phyloP scores from a whole-genome alignment of 2,329 filamentous ascomycete species.

The Paramyrothecium sp. region DNA sequence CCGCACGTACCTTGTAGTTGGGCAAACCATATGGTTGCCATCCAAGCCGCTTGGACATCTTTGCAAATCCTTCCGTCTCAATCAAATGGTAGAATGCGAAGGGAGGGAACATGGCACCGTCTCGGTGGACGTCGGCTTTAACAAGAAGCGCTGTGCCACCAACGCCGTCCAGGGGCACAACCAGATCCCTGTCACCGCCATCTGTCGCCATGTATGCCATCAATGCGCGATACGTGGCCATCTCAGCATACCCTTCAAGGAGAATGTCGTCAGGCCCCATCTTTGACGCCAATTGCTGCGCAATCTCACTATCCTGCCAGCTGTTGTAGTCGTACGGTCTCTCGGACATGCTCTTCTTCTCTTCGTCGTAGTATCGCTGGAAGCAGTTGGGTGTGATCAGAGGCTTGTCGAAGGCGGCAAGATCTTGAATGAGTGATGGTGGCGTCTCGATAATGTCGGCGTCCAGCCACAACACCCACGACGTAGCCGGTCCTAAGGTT shows the following conservation, averaged over 20 bases:
- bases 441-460: slow-evolving; percentile 90
- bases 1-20: slow-evolving; percentile 81
- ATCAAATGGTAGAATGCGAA: slow-evolving; percentile 97
- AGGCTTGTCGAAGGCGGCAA: slow-evolving; percentile 83
- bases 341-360: slow-evolving; percentile 68
- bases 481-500: slow-evolving; percentile 83
- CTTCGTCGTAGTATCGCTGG: slow-evolving; percentile 74
- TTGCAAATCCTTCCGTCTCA: slow-evolving; percentile 96
- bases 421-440: slow-evolving; percentile 80
- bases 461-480: slow-evolving; percentile 97
- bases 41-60: slow-evolving; percentile 88
- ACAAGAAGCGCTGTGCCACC: slow-evolving; percentile 91
- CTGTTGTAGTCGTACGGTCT: slow-evolving; percentile 96
- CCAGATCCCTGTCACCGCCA: slow-evolving; percentile 54
- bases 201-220: slow-evolving; percentile 79
- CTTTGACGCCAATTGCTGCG: slow-evolving; percentile 69
- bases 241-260: slow-evolving; percentile 87
- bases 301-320: slow-evolving; percentile 87
- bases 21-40: slow-evolving; percentile 87
- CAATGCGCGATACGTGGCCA: slow-evolving; percentile 86
- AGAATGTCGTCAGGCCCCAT: slow-evolving; percentile 93
- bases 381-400: slow-evolving; percentile 95
- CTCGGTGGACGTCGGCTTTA: slow-evolving; percentile 93
- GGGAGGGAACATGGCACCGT: slow-evolving; percentile 97
- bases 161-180: slow-evolving; percentile 84